Evolutionary conservation across 352 stramenopile genomes (phyloP).

Genomic region (Pythium dissotocum): DNA sequence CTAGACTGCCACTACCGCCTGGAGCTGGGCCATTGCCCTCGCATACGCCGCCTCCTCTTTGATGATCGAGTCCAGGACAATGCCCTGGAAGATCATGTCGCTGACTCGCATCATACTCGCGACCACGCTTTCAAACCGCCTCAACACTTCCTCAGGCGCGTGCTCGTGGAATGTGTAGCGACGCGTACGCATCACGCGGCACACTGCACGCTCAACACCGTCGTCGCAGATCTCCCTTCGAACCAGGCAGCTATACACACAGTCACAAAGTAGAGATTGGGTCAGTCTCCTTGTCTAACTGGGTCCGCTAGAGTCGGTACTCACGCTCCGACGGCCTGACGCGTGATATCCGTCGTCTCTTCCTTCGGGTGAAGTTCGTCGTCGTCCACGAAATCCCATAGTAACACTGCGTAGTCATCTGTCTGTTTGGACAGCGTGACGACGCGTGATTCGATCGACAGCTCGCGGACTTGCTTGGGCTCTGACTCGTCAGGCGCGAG

Average conservation of each 20-base stretch:
- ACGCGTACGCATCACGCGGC: constrained; percentile 14
- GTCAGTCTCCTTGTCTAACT: too few species aligned
- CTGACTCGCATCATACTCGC: background rate
- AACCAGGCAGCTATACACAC: constrained; percentile 8
- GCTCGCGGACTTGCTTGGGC: background rate
- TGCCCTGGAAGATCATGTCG: constrained; percentile 3
- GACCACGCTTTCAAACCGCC: background rate
- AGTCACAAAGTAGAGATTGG: too few species aligned
- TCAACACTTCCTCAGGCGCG: background rate
- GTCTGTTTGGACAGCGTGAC: constrained; percentile 29
- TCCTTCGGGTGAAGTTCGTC: constrained; percentile 31
- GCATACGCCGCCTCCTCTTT: constrained; percentile 2
- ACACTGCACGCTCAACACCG: constrained; percentile 12
- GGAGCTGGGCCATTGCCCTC: background rate
- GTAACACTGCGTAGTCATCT: constrained; percentile 22
- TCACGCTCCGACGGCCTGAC: background rate
- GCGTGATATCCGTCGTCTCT: constrained; percentile 22
- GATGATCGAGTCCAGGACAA: background rate
- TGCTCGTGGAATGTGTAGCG: constrained; percentile 11
- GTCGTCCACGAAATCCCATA: constrained; percentile 35
- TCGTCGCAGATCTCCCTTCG: constrained; percentile 11
- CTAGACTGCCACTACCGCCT: background rate
- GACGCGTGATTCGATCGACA: constrained; percentile 28
- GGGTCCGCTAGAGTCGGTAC: background rate
- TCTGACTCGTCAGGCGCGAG: constrained; percentile 1